A percentile compares a stretch with the other conserved stretches of the same genome.
These are phyloP conservation scores for Lanmaoa pseudosensibilis DNA, from an alignment of 768 basidiomycete genomes.

Conservation along the genomic window DNA sequence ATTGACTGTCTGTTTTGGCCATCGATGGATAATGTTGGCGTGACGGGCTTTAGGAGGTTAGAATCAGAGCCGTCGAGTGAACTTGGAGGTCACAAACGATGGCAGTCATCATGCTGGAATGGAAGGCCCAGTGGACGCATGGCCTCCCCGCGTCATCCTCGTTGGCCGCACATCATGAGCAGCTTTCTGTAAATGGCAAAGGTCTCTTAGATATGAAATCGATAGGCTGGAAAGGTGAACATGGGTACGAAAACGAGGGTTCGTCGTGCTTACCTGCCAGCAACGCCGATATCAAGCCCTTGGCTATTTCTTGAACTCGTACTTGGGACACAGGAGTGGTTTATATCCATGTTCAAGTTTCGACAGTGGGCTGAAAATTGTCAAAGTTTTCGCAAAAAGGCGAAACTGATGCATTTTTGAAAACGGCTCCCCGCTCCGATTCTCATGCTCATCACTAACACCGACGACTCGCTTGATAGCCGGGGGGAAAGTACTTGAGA, in stretches of 20 bases:
- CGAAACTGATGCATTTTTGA: too few relatives aligned
- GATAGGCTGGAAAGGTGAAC: too few relatives aligned
- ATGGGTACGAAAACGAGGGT: not conserved
- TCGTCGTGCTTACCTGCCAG: not conserved
- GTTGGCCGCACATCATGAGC: slow-evolving; percentile 1
- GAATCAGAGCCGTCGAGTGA: not conserved
- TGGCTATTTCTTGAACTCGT: too few relatives aligned
- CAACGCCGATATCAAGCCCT: not conserved
- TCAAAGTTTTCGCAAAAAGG: too few relatives aligned
- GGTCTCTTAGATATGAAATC: not conserved
- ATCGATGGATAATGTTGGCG: not conserved
- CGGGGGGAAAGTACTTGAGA: too few relatives aligned
- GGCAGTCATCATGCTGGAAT: not conserved
- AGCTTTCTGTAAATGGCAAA: slow-evolving; percentile 1
- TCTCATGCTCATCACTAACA: too few relatives aligned
- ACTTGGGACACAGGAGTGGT: too few relatives aligned
- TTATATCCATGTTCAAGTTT: too few relatives aligned
- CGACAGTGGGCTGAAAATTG: too few relatives aligned
- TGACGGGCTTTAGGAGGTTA: not conserved
- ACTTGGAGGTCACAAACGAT: not conserved
- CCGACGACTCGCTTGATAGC: too few relatives aligned
- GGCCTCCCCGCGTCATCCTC: slow-evolving; percentile 7
- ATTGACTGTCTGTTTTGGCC: slow-evolving; percentile 7
- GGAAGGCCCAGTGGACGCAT: not conserved
- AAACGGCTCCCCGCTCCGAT: too few relatives aligned